These are phyloP conservation scores for Diacronema lutheri DNA, from an alignment of 78 protist genomes.

Conservation along the genomic window DNA sequence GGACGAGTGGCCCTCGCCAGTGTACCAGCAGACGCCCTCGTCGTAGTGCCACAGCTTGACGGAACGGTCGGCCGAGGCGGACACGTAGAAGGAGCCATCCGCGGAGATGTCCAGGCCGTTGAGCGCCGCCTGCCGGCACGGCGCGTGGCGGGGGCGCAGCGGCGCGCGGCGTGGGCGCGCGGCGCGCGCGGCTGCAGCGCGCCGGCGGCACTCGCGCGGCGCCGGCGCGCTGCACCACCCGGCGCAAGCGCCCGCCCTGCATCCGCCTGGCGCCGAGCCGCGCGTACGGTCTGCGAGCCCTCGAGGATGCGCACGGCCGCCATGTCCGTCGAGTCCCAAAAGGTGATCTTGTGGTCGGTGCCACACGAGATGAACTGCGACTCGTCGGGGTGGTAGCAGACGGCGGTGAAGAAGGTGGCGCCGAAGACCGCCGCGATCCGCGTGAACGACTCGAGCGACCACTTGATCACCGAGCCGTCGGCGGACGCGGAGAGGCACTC, in stretches of 20 bases:
- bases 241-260: too few species aligned
- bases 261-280: too few species aligned
- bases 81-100: slow-evolving; percentile 41
- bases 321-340: slow-evolving; percentile 68
- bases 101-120: slow-evolving; percentile 33
- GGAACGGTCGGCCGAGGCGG: slow-evolving; percentile 47
- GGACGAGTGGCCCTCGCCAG: slow-evolving; percentile 58
- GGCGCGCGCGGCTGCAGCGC: too few species aligned
- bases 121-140: slow-evolving; percentile 15
- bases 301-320: slow-evolving; percentile 54
- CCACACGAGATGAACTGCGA: slow-evolving; percentile 64
- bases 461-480: slow-evolving; percentile 71
- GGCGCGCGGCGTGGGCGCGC: too few species aligned
- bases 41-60: slow-evolving; percentile 60
- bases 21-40: slow-evolving; percentile 28
- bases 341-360: slow-evolving; percentile 61
- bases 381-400: slow-evolving; percentile 62
- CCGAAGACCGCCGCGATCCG: slow-evolving; percentile 31
- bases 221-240: too few species aligned
- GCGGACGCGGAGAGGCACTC: slow-evolving; percentile 56
- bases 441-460: slow-evolving; percentile 32
- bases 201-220: too few species aligned
- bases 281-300: slow-evolving; percentile 43
- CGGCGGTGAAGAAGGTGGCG: slow-evolving; percentile 37
- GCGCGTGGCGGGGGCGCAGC: too few species aligned